Evolutionary conservation across 805 yeast genomes (phyloP).

Genomic region (Gaillardinia entomophila): DNA sequence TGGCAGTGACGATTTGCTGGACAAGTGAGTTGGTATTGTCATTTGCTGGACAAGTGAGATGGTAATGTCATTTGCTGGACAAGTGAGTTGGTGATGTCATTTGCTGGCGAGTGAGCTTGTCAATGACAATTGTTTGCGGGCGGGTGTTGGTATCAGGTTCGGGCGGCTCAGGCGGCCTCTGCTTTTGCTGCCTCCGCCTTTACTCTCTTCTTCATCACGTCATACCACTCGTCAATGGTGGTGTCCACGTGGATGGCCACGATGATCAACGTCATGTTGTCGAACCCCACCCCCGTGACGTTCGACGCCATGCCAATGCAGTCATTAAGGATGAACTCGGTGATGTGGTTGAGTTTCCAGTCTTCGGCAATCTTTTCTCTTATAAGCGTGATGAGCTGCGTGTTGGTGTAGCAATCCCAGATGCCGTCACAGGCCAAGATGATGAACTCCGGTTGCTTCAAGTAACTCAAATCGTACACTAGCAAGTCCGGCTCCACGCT

Average conservation of each 20-base stretch:
- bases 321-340: conserved; percentile 55
- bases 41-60: too few relatives aligned
- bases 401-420: conserved; percentile 49
- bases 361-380: conserved; percentile 56
- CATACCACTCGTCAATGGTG: conserved; percentile 54
- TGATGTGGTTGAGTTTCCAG: conserved; percentile 51
- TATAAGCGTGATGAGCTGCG: conserved; percentile 46
- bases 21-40: not conserved
- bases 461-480: conserved; percentile 24
- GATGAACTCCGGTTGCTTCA: conserved; percentile 25
- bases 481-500: conserved; percentile 39
- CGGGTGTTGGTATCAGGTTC: too few relatives aligned
- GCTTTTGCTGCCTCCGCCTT: too few relatives aligned
- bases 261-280: conserved; percentile 73
- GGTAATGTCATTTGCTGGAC: too few relatives aligned
- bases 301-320: conserved; percentile 68
- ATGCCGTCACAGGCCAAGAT: conserved; percentile 43
- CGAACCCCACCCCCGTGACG: conserved; percentile 74
- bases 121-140: too few relatives aligned
- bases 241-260: conserved; percentile 51
- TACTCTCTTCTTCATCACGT: conserved; percentile 40
- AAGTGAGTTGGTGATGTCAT: not conserved
- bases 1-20: not conserved
- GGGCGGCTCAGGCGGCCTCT: too few relatives aligned
- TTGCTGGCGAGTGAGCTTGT: too few relatives aligned